Base-by-base conservation (phyloP, 352 stramenopile species). In the Phytophthora fragariaefolia region DNA sequence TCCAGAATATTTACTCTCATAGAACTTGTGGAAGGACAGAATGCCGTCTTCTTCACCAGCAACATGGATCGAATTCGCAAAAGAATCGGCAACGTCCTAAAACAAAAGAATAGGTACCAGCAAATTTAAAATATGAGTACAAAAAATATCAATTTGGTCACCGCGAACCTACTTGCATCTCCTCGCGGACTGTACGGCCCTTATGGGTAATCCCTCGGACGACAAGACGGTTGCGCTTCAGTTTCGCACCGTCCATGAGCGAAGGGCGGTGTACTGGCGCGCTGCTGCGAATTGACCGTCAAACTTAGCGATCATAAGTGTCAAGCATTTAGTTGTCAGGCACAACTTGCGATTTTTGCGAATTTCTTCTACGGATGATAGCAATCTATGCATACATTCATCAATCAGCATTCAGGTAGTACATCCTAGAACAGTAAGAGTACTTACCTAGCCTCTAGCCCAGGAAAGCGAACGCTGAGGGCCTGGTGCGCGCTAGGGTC, bases 1-100 rank as follows among this genome's bases (percentile, higher is more conserved):
- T 2, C 24, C 2, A 50, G 36, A 24, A 10, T 57, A 57, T 20
- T 46, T 45, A 17, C 3, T 18, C 5, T 40, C 15, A 17, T 55
- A 55, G 52, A 15, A 32, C 51, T 43, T n/a, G n/a, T n/a, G n/a
- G n/a, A n/a, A n/a, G n/a, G n/a, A n/a, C n/a, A n/a, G n/a, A n/a
- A n/a, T n/a, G 1, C 40, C 40, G 17, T 52, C 40, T 27, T 23
- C 17, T 52, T 51, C 53, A 7, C 51, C 40, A 24, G 53, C 38
- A 27, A 43, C 40, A 5, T 52, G 51, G 0, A 62, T 34, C 9
- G 26, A 52, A 18, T 36, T 53, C 2, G 42, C 27, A 36, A 62
- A 62, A 4, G 18, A 20, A 62, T 53, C 40, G 3, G 15, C 26
- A 54, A 62, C 40, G 13, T 61, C 42, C 27, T 61, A 54, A 54